Percentiles rank a stretch among this genome's conserved stretches.
phyloP scores from a whole-genome alignment of 2,329 filamentous ascomycete genomes.

The Curvularia spicifera region DNA sequence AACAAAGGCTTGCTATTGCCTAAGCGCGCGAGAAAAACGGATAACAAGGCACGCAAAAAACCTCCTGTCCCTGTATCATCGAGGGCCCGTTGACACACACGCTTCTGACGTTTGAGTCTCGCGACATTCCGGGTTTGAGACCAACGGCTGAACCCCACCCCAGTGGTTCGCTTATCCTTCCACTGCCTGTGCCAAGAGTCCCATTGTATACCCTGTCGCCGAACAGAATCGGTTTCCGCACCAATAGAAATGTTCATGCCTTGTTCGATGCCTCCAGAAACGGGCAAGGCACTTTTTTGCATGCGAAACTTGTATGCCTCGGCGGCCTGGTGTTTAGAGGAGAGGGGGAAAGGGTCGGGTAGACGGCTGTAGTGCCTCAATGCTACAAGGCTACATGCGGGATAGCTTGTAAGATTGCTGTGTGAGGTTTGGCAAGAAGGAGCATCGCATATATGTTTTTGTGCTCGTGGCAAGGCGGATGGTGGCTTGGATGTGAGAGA shows the following conservation, averaged over 20 bases:
- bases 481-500: background rate
- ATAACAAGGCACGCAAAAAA: constrained; percentile 15
- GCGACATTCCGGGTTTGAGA: constrained; percentile 22
- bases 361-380: constrained; percentile 6
- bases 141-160: background rate
- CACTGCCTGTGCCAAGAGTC: background rate
- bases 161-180: background rate
- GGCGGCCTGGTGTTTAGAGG: constrained; percentile 9
- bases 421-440: background rate
- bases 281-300: constrained; percentile 6
- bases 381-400: constrained; percentile 4
- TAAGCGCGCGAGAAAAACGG: constrained; percentile 17
- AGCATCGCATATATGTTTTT: background rate
- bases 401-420: background rate
- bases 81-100: constrained; percentile 7
- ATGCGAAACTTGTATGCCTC: constrained; percentile 10
- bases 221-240: background rate
- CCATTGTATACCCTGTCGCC: constrained; percentile 8
- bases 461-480: background rate
- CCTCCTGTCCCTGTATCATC: constrained; percentile 17
- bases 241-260: constrained; percentile 5
- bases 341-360: background rate
- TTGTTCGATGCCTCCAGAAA: constrained; percentile 1
- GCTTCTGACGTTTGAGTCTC: constrained; percentile 8
- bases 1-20: background rate